Conservation (phyloP, 495 filamentous ascomycete species). For the Echria macrotheca region DNA sequence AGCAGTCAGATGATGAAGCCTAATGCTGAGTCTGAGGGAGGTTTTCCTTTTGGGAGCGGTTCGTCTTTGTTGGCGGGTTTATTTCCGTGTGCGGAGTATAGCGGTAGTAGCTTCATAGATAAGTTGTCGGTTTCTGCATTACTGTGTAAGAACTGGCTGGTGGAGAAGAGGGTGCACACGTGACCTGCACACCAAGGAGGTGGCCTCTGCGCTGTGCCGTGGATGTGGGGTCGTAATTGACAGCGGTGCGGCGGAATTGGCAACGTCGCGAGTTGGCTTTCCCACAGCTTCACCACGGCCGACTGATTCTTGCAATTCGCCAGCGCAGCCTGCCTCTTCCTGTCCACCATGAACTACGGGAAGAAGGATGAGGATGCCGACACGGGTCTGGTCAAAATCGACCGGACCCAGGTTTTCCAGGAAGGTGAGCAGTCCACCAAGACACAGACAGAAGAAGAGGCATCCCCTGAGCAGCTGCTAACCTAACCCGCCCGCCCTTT, state of each 20-base stretch:
- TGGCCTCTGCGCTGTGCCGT: not conserved
- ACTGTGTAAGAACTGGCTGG: no score
- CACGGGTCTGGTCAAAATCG: constrained; percentile 86
- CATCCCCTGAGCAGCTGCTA: not conserved
- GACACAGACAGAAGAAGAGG: constrained; percentile 9
- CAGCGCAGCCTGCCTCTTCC: constrained; percentile 16
- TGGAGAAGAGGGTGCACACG: not conserved
- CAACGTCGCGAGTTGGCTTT: constrained; percentile 35
- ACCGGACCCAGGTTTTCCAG: constrained; percentile 97
- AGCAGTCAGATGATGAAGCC: no score
- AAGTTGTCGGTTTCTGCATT: no score
- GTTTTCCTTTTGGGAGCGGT: no score
- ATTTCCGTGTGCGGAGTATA: no score
- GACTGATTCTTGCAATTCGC: constrained; percentile 15
- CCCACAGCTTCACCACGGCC: constrained; percentile 17
- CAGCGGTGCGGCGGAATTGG: constrained; percentile 25
- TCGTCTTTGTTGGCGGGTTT: no score
- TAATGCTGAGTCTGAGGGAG: no score
- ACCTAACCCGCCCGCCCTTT: no score
- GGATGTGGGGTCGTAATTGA: not conserved
- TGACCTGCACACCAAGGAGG: not conserved
- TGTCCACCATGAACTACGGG: constrained; percentile 79
- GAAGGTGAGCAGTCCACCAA: constrained; percentile 62
- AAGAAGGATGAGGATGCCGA: constrained; percentile 99
- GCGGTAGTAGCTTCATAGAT: no score